These are phyloP conservation scores for Primulina eburnea DNA, from an alignment of 257 asterid genomes.

Conservation along the genomic window DNA sequence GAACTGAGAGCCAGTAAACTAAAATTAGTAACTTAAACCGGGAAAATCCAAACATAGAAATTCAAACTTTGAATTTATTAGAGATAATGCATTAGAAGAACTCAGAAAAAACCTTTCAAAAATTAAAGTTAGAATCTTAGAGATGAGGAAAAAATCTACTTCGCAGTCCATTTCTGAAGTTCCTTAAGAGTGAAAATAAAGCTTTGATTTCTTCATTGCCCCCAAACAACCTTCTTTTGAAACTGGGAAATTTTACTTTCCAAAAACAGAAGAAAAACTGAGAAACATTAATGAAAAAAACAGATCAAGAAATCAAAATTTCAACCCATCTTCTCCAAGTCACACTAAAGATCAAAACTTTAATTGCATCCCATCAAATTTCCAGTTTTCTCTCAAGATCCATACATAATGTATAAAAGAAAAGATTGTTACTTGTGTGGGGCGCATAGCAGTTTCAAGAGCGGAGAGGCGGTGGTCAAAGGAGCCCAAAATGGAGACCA, in stretches of 20 bases:
- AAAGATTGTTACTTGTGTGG: constrained; percentile 46
- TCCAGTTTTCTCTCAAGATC: constrained; percentile 18
- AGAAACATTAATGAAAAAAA: constrained; percentile 4
- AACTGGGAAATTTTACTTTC: background rate
- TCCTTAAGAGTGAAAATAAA: no score
- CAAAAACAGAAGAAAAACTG: constrained; percentile 12
- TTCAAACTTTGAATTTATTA: no score
- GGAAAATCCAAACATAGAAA: no score
- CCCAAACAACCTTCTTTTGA: background rate
- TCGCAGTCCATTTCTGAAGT: no score
- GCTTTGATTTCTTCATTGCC: no score
- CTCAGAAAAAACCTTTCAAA: no score
- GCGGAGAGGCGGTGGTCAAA: constrained; percentile 74
- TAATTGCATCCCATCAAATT: constrained; percentile 12
- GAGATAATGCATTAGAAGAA: no score
- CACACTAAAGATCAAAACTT: constrained; percentile 14
- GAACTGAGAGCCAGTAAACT: no score
- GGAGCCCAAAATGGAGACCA: constrained; percentile 68
- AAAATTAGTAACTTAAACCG: no score
- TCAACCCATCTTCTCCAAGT: constrained; percentile 10
- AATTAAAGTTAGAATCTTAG: no score
- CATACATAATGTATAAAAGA: constrained; percentile 2
- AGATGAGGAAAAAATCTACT: no score
- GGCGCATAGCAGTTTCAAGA: constrained; percentile 76
- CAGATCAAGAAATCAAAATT: constrained; percentile 26